Conservation (phyloP, 2,329 filamentous ascomycete genomes). For the Nemania abortiva region DNA sequence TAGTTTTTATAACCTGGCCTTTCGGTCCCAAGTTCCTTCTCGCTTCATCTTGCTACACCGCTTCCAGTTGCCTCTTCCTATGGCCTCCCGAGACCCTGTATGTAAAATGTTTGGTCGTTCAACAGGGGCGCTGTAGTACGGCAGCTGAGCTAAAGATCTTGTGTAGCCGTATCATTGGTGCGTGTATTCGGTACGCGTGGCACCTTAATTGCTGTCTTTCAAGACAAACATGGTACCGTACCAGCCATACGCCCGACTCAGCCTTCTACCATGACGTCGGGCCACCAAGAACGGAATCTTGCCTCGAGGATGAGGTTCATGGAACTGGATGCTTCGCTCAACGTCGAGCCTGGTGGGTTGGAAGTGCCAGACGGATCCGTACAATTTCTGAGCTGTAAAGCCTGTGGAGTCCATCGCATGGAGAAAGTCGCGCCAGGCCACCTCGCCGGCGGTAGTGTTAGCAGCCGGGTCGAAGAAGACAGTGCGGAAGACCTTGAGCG, state of each 20-base stretch:
- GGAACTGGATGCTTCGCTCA: slow-evolving; percentile 65
- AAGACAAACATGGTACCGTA: slow-evolving; percentile 58
- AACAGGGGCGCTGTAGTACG: too few species aligned
- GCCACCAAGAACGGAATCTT: slow-evolving; percentile 64
- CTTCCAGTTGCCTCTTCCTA: too few species aligned
- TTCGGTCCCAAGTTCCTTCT: too few species aligned
- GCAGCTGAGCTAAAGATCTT: too few species aligned
- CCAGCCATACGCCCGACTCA: slow-evolving; percentile 66
- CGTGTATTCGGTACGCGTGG: too few species aligned
- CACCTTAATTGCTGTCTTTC: slow-evolving; percentile 11
- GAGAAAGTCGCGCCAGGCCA: slow-evolving; percentile 66
- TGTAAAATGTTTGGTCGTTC: too few species aligned
- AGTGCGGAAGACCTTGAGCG: slow-evolving; percentile 53
- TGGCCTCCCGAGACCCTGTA: too few species aligned
- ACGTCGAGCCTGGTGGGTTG: slow-evolving; percentile 56
- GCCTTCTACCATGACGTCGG: slow-evolving; percentile 60
- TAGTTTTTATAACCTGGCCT: too few species aligned
- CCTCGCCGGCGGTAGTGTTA: slow-evolving; percentile 58
- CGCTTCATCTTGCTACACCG: too few species aligned
- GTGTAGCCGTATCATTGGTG: too few species aligned
- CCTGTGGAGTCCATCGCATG: slow-evolving; percentile 63
- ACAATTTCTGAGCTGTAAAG: slow-evolving; percentile 67
- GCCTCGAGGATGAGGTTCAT: slow-evolving; percentile 68
- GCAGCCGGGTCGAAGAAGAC: slow-evolving; percentile 57
- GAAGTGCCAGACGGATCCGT: slow-evolving; percentile 73